Evolutionary conservation across 441 rosid species (phyloP).

Genomic region (Corymbia calophylla): DNA sequence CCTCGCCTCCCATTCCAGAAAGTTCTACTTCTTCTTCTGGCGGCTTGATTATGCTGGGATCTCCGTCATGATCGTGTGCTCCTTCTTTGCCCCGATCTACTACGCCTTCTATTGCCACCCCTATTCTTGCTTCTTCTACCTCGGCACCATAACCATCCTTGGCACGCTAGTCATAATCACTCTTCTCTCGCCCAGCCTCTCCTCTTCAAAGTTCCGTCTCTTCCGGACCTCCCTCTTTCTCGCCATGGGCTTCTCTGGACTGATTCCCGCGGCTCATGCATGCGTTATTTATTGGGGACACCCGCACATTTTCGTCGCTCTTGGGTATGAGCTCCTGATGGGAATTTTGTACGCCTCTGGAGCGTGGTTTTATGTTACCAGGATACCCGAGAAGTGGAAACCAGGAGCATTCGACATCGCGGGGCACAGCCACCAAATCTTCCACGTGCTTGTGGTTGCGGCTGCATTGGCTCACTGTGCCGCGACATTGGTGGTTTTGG

Average conservation of each 20-base stretch:
- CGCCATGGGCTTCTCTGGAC: constrained; percentile 75
- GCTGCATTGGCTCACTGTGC: constrained; percentile 76
- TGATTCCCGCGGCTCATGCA: constrained; percentile 73
- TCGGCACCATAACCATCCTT: constrained; percentile 49
- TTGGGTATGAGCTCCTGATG: constrained; percentile 61
- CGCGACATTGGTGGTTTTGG: constrained; percentile 58
- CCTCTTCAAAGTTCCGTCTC: constrained; percentile 47
- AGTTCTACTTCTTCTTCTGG: constrained; percentile 81
- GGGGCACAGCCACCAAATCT: constrained; percentile 91
- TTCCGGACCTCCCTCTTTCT: constrained; percentile 71
- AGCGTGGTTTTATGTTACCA: constrained; percentile 47
- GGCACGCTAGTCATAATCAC: constrained; percentile 66
- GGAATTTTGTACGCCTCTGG: constrained; percentile 52
- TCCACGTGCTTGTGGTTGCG: constrained; percentile 75
- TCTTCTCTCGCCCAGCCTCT: constrained; percentile 60
- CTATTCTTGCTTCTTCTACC: constrained; percentile 40
- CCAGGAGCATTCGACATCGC: constrained; percentile 87
- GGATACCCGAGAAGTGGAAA: constrained; percentile 88
- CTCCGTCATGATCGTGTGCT: constrained; percentile 72
- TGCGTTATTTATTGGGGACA: constrained; percentile 51
- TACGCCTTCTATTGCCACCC: constrained; percentile 75
- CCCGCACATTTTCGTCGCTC: constrained; percentile 42
- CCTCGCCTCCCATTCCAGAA: constrained; percentile 78
- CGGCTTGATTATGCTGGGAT: constrained; percentile 93
- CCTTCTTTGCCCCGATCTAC: constrained; percentile 84